Evolutionary conservation across 768 basidiomycete species (phyloP).

Genomic region (Coprinopsis sp.): DNA sequence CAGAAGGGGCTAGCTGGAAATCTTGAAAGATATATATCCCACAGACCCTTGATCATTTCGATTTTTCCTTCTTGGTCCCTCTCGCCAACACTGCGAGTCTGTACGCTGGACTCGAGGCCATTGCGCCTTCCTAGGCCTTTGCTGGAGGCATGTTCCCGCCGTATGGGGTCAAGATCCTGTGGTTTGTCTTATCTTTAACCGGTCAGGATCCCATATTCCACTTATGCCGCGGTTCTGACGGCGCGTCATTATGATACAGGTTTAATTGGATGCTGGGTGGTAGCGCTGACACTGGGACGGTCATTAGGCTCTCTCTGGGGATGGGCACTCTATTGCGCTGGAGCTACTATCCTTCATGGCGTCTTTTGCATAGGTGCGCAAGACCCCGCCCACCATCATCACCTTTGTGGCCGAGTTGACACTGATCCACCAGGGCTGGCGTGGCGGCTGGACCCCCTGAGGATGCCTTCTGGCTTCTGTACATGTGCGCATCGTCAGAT

Average conservation of each 20-base stretch:
- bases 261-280: slow-evolving; percentile 44
- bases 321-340: slow-evolving; percentile 43
- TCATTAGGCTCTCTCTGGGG: slow-evolving; percentile 44
- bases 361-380: slow-evolving; percentile 55
- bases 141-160: slow-evolving; percentile 25
- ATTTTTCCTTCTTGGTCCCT: too few species aligned
- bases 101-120: neutral
- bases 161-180: slow-evolving; percentile 50
- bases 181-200: slow-evolving; percentile 53
- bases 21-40: too few species aligned
- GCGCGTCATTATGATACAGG: slow-evolving; percentile 36
- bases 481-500: slow-evolving; percentile 39
- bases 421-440: slow-evolving; percentile 43
- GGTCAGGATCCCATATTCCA: slow-evolving; percentile 31
- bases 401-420: neutral
- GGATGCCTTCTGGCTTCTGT: slow-evolving; percentile 58
- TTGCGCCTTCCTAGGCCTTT: neutral
- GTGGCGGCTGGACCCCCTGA: slow-evolving; percentile 56
- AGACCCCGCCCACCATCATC: neutral
- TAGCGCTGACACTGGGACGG: slow-evolving; percentile 41
- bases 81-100: neutral
- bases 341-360: slow-evolving; percentile 48
- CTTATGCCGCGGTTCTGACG: slow-evolving; percentile 3
- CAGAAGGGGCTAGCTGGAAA: too few species aligned
- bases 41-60: too few species aligned